phyloP scores from a whole-genome alignment of 192 early-diverging fungal genomes.

The Coemansia sp. region DNA sequence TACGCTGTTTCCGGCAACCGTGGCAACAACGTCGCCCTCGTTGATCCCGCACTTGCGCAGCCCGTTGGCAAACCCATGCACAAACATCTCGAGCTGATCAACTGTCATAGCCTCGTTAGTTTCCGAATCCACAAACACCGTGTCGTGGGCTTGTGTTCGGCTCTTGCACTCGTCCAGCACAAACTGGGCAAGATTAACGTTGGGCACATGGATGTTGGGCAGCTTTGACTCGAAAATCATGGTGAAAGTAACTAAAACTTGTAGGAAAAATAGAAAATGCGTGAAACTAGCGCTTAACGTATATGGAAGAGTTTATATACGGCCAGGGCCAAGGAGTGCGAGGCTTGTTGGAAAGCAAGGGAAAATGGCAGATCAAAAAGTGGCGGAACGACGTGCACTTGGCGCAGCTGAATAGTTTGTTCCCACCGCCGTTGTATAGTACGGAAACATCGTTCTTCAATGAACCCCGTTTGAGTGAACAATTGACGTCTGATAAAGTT shows the following conservation, averaged over 20 bases:
- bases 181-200: conserved; percentile 23
- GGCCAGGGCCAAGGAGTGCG: neutral
- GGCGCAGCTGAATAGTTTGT: neutral
- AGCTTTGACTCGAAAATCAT: conserved; percentile 33
- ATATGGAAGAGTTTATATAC: neutral
- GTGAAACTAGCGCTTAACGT: neutral
- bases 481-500: neutral
- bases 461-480: neutral
- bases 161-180: conserved; percentile 26
- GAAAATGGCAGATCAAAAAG: neutral
- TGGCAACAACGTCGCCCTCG: conserved; percentile 68
- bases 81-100: conserved; percentile 15
- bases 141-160: conserved; percentile 9
- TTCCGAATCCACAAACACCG: conserved; percentile 37
- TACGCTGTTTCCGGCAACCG: conserved; percentile 53
- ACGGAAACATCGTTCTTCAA: too few relatives aligned
- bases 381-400: neutral
- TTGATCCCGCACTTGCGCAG: conserved; percentile 53
- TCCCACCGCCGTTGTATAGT: neutral
- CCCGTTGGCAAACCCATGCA: conserved; percentile 19
- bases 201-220: conserved; percentile 25
- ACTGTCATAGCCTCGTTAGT: conserved; percentile 15
- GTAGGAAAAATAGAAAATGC: neutral
- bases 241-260: neutral
- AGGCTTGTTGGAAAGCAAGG: neutral